These are phyloP conservation scores for Quercus ilex DNA, from an alignment of 306 rosid species.

Conservation along the genomic window DNA sequence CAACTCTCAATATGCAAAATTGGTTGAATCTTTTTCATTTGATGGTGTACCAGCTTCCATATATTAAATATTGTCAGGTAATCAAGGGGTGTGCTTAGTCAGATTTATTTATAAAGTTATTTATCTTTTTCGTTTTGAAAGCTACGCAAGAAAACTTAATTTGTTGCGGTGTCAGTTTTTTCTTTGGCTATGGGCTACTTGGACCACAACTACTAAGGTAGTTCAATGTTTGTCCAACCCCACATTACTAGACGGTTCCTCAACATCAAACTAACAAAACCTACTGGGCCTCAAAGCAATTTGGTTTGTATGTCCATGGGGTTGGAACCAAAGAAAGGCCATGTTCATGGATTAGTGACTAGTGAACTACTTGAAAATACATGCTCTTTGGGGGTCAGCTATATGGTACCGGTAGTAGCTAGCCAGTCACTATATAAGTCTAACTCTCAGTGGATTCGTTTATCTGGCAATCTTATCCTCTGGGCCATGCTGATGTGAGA, in stretches of 20 bases:
- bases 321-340: not conserved
- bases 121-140: not conserved
- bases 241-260: not conserved
- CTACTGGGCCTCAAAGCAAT: not conserved
- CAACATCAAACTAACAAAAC: not conserved
- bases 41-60: not conserved
- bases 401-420: conserved; percentile 1
- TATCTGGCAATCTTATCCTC: conserved; percentile 35
- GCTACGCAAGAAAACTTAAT: not conserved
- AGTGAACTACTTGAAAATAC: not conserved
- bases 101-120: no score
- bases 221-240: not conserved
- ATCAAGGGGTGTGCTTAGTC: not conserved
- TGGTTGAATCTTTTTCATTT: not conserved
- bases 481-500: conserved; percentile 29
- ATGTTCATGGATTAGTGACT: not conserved
- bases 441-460: conserved; percentile 13
- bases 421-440: conserved; percentile 10
- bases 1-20: not conserved
- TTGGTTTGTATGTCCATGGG: not conserved
- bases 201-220: not conserved
- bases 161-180: no score
- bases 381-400: not conserved
- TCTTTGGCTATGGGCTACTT: no score
- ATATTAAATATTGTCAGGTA: not conserved